A percentile compares a stretch with the other conserved stretches of the same genome.
Conservation (phyloP, 305 asterid genomes). For the Stenogyne calaminthoides region DNA sequence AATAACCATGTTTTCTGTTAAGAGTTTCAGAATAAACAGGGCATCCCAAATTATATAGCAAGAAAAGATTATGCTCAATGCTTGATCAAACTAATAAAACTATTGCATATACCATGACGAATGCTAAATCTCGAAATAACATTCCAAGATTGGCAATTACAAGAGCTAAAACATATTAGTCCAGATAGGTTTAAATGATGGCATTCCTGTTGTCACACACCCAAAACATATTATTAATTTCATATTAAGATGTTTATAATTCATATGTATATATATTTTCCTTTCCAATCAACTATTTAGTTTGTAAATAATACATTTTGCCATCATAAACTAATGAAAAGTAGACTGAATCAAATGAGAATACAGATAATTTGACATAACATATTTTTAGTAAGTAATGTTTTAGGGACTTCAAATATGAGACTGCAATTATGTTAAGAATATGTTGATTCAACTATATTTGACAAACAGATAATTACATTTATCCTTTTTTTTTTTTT, state of each 20-base stretch:
- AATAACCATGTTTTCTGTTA: background rate
- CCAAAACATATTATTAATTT: background rate
- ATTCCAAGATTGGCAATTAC: background rate
- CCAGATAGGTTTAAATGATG: background rate
- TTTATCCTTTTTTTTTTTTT: no score
- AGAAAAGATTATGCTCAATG: background rate
- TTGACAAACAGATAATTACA: background rate
- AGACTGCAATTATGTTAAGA: background rate
- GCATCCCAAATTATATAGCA: background rate
- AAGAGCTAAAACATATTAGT: background rate
- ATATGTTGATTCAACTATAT: background rate
- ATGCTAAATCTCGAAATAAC: background rate
- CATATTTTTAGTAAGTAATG: background rate
- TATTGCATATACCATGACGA: background rate
- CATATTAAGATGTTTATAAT: background rate
- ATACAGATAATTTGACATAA: no score
- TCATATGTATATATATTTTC: background rate
- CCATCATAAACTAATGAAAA: background rate
- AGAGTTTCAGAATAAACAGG: background rate
- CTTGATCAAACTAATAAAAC: background rate
- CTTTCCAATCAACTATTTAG: background rate
- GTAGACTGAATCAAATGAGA: background rate
- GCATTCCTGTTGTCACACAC: background rate
- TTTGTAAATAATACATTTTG: background rate
- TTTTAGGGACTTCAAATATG: background rate